A percentile compares a stretch with the other conserved stretches of the same genome.
Evolutionary conservation across 2,329 filamentous ascomycete species (phyloP).

Genomic region (Ceratocystis eucalypticola): DNA sequence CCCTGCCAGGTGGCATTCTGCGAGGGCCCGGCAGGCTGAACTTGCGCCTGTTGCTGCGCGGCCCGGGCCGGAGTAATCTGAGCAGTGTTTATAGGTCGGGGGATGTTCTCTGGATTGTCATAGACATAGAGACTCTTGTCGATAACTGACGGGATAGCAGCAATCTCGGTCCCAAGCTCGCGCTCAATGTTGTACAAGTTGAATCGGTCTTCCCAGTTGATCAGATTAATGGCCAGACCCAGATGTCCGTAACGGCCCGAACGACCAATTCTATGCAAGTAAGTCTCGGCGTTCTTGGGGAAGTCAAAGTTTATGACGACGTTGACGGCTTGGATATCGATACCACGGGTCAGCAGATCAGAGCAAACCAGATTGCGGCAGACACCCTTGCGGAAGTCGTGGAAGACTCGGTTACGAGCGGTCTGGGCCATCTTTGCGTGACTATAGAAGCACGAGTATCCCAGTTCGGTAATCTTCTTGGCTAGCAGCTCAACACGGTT

Average conservation of each 20-base stretch:
- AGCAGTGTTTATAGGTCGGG: constrained; percentile 53
- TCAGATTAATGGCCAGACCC: constrained; percentile 94
- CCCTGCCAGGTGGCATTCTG: constrained; percentile 18
- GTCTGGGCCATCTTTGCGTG: constrained; percentile 97
- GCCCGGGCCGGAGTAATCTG: constrained; percentile 21
- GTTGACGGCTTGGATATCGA: constrained; percentile 98
- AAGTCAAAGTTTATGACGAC: constrained; percentile 99
- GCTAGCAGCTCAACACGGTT: constrained; percentile 94
- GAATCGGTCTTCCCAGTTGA: constrained; percentile 98
- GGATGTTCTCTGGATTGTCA: constrained; percentile 88
- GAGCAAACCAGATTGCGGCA: constrained; percentile 98
- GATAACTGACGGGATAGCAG: constrained; percentile 84
- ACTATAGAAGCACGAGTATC: constrained; percentile 98
- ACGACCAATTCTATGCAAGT: constrained; percentile 93
- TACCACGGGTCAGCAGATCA: constrained; percentile 92
- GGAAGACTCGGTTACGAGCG: constrained; percentile 94
- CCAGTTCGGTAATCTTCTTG: constrained; percentile 98
- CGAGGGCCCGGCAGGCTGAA: constrained; percentile 15
- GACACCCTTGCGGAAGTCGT: constrained; percentile 96
- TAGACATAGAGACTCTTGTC: constrained; percentile 99
- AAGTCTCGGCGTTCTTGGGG: constrained; percentile 97
- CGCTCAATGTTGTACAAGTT: constrained; percentile 98
- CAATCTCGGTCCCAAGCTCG: constrained; percentile 92
- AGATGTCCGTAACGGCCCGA: constrained; percentile 95
- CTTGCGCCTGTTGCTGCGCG: constrained; percentile 5